These are phyloP conservation scores for Talaromyces rugulosus DNA, from an alignment of 2,329 filamentous ascomycete species.

Conservation along the genomic window DNA sequence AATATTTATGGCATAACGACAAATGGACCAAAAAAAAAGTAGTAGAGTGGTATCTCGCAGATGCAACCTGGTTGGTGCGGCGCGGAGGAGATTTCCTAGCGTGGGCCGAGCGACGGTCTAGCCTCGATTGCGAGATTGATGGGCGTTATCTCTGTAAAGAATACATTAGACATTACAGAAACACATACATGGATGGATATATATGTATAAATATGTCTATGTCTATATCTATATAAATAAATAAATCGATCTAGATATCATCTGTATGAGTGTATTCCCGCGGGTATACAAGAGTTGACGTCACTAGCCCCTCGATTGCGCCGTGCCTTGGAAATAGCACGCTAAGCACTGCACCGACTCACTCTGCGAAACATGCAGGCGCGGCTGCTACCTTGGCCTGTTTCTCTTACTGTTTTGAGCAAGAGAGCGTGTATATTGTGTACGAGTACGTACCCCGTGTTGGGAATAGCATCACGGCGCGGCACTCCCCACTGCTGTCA, in stretches of 20 bases:
- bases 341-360: conserved; percentile 2
- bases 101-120: neutral
- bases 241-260: too few species aligned
- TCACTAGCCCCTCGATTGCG: neutral
- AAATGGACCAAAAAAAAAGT: neutral
- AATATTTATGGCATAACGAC: neutral
- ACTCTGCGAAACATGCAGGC: neutral
- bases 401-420: neutral
- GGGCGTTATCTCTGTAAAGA: too few species aligned
- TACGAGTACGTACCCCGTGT: neutral
- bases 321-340: conserved; percentile 11
- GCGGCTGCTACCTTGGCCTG: neutral
- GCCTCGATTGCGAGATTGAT: neutral
- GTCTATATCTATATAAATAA: too few species aligned
- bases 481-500: neutral
- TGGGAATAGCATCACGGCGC: neutral
- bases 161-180: too few species aligned
- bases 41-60: neutral
- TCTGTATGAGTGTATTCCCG: neutral
- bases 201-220: neutral
- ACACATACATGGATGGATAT: too few species aligned
- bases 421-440: neutral
- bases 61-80: neutral
- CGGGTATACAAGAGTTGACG: neutral
- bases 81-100: neutral